Base-by-base conservation (phyloP, 495 filamentous ascomycete genomes). In the Penicillium psychrofluorescens region DNA sequence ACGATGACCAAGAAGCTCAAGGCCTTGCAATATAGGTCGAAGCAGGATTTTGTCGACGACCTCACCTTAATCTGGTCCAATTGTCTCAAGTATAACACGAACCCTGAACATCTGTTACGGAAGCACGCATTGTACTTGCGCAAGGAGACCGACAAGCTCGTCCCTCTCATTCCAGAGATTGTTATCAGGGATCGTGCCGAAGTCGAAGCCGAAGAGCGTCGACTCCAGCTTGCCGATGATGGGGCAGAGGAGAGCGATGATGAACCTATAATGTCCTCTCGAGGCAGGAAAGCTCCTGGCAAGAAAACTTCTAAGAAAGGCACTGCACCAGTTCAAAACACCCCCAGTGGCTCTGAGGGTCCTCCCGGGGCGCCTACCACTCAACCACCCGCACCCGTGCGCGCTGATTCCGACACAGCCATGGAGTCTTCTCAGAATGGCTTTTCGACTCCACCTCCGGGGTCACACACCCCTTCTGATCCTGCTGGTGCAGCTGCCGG, bases 1-100 rank as follows among this genome's bases (percentile, higher is more conserved):
- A 84, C 82, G 30, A 96, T 99, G 86, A 91, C 92, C 31, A 99
- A 99, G 71, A 97, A 96, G 68, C 79, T 99, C 29, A 95, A 95
- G 61, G 71, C 76, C 3, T 62, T 92, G 10, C 75, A 76, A 14
- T 98, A 95, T 72, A 91, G 86, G 61, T 95, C 89, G 37, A 98
- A 98, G 71, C 74, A 85, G 42, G 92, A 98, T 10, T 98, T 98
- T 51, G 88, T 96, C 29, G 79, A 83, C 40, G 92, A 98, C 48
- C 70, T 97, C 15, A 89, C 91, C 54, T 74, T 95, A 13, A 99
- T 99, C 35, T 99, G 92, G 92, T 73, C 83, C 29, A 99, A 99
- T 56, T 97, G 94, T 53, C 71, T 99, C 38, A 86, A 84, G 48
- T 99, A 97, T 63, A 99, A 99, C 60, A 85, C 86, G 29, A 88